A percentile compares a stretch with the other conserved stretches of the same genome.
phyloP scores from a whole-genome alignment of 257 asterid genomes.

The Rehmannia glutinosa region DNA sequence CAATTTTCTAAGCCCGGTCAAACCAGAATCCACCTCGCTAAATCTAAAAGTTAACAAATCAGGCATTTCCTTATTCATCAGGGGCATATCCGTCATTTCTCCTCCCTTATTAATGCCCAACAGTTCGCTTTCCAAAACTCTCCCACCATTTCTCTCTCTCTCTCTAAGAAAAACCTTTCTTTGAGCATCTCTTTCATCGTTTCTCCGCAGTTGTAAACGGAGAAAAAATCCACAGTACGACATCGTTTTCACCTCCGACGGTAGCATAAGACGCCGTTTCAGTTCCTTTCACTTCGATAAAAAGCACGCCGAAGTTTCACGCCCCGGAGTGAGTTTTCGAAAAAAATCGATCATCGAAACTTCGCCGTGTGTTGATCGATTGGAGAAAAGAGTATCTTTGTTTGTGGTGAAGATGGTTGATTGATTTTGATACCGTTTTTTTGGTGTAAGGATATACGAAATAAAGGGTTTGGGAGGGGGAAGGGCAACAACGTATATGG shows the following conservation, averaged over 20 bases:
- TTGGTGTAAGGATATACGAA: not conserved
- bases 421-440: conserved; percentile 34
- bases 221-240: conserved; percentile 18
- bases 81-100: conserved; percentile 40
- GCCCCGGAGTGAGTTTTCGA: not conserved
- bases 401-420: conserved; percentile 25
- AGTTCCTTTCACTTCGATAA: not conserved
- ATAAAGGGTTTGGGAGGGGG: conserved; percentile 7
- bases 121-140: conserved; percentile 50
- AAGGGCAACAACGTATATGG: conserved; percentile 32
- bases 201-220: conserved; percentile 32
- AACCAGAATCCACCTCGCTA: conserved; percentile 50
- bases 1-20: conserved; percentile 44
- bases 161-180: conserved; percentile 14
- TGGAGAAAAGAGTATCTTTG: not conserved
- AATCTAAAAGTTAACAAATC: conserved; percentile 51
- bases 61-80: conserved; percentile 27
- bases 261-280: too few species aligned
- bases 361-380: conserved; percentile 20
- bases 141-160: conserved; percentile 31
- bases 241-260: conserved; percentile 6
- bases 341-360: not conserved
- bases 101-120: conserved; percentile 28
- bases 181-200: conserved; percentile 34
- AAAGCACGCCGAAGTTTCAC: not conserved